Evolutionary conservation across 768 basidiomycete genomes (phyloP), one percentile per base, ranked within the genome.

Genomic region (Cyathus striatus): DNA sequence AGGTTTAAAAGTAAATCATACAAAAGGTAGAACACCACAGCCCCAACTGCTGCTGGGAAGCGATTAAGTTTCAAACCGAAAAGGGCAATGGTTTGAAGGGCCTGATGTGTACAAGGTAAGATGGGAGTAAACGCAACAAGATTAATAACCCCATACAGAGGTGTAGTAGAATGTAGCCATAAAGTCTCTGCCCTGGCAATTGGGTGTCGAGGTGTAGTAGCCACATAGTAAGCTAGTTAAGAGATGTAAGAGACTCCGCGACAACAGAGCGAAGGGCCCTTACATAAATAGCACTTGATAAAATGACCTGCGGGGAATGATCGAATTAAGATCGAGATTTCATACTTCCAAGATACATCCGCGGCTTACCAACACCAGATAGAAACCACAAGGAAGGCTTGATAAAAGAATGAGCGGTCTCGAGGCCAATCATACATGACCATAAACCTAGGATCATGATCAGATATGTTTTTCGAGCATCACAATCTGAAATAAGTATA

Each of bases 351-450:
- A 6, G 26, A 39, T 25, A 38, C 10, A 26, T 38, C 3, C 22
- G 18, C 36, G 36, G 55, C 69, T 46, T 50, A 78, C 86, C 83
- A 86, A 46, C 63, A 66, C 83, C 84, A 87, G 14, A 78, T 72
- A 2, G 83, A 73, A 38, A 73, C 57, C 3, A 70, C 60, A 14
- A 88, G 62, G 36, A 76, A 66, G n/a, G 68, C 38, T 61, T 90
- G 89, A 58, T 87, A 90, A 4, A 75, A 58, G 22, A 65, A 59
- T 12, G 68, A 66, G 16, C 75, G 70, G 47, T 82, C 76, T 33
- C 83, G 70, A 2, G 87, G 88, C 69, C 78, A 81, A 65, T 91
- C 82, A 53, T 76, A 83, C 42, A 83, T 65, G 43, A 89, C 74
- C 69, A 88, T 71, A 40, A 78, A 57, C 22, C 73, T 72, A 38